These are phyloP conservation scores for Gynochthodes officinalis DNA, from an alignment of 257 asterid species.

Conservation along the genomic window DNA sequence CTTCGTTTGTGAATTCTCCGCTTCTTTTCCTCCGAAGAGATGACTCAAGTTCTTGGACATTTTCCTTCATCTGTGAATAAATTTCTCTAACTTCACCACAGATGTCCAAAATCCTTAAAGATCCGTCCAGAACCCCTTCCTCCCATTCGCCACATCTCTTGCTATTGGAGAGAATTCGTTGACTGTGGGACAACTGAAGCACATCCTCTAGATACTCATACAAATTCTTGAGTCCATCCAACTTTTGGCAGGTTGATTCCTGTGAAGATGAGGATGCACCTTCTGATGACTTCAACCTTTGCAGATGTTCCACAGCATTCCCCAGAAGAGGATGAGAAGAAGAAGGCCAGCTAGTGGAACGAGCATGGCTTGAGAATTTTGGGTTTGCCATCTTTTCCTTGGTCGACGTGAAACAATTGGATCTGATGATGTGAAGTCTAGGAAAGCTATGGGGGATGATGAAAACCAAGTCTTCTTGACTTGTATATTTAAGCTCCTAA, in stretches of 20 bases:
- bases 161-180: conserved; percentile 18
- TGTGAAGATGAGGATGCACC: conserved; percentile 19
- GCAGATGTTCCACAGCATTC: conserved; percentile 11
- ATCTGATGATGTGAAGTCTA: neutral
- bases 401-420: neutral
- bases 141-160: conserved; percentile 7
- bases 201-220: conserved; percentile 28
- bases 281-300: conserved; percentile 27
- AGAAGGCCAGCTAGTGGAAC: conserved; percentile 11
- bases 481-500: neutral
- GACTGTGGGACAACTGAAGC: conserved; percentile 35
- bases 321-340: conserved; percentile 26
- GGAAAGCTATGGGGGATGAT: neutral
- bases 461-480: neutral
- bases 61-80: conserved; percentile 25
- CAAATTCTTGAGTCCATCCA: conserved; percentile 37
- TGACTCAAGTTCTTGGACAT: conserved; percentile 31
- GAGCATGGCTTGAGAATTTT: conserved; percentile 13
- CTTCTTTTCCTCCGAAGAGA: conserved; percentile 31
- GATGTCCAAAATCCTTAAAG: conserved; percentile 27
- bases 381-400: conserved; percentile 2
- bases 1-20: conserved; percentile 10
- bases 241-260: conserved; percentile 20
- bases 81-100: conserved; percentile 24
- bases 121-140: conserved; percentile 27